Percentiles rank a stretch among this genome's conserved stretches.
Conservation (phyloP, 140 eudicot genomes). For the Oenanthe javanica region DNA sequence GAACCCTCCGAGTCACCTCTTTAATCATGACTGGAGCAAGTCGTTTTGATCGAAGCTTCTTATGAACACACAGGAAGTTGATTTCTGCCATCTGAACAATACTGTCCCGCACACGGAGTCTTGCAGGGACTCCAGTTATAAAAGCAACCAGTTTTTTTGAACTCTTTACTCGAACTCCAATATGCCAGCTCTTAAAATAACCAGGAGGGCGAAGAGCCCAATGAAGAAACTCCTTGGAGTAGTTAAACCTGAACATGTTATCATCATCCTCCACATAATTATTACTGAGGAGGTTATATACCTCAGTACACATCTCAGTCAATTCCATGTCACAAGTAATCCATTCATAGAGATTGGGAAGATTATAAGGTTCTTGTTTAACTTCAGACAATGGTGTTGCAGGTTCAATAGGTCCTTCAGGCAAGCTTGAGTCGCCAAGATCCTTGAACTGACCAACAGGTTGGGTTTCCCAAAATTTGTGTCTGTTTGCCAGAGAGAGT, state of each 20-base stretch:
- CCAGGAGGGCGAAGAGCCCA: constrained; percentile 76
- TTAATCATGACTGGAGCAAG: constrained; percentile 69
- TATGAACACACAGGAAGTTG: constrained; percentile 62
- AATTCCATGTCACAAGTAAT: constrained; percentile 58
- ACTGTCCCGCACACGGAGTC: constrained; percentile 36
- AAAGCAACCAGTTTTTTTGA: constrained; percentile 63
- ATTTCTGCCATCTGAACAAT: constrained; percentile 61
- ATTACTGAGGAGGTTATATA: constrained; percentile 44
- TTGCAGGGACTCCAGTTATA: constrained; percentile 56
- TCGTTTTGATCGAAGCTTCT: constrained; percentile 57
- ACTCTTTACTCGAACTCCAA: constrained; percentile 51
- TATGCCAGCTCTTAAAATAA: constrained; percentile 53
- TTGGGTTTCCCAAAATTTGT: constrained; percentile 68
- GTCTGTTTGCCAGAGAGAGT: constrained; percentile 38
- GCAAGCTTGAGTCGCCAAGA: constrained; percentile 31
- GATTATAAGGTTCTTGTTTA: constrained; percentile 60
- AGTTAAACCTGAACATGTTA: constrained; percentile 62
- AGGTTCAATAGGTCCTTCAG: constrained; percentile 60
- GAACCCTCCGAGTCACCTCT: constrained; percentile 68
- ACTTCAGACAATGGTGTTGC: constrained; percentile 52
- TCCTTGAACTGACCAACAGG: constrained; percentile 71
- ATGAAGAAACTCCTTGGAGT: constrained; percentile 53
- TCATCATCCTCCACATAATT: constrained; percentile 70
- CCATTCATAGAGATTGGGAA: constrained; percentile 54
- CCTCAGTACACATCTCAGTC: constrained; percentile 50